These are phyloP conservation scores for Rutstroemia sp. DNA, from an alignment of 2,329 filamentous ascomycete genomes.

Conservation along the genomic window DNA sequence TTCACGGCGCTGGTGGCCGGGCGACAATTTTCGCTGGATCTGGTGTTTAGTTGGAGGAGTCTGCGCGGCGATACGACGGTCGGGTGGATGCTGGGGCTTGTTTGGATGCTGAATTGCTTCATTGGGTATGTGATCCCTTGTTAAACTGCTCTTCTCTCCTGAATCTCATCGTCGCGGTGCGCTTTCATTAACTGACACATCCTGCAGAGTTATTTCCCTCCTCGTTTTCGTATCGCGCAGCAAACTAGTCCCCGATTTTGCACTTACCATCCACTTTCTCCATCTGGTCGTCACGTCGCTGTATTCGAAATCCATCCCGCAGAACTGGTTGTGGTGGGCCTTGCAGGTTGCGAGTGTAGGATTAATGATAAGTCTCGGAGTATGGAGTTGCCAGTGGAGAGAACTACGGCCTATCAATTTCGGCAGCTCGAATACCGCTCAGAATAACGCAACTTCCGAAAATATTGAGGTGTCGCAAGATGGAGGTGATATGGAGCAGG, in stretches of 20 bases:
- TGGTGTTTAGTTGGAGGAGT: conserved; percentile 57
- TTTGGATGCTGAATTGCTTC: conserved; percentile 60
- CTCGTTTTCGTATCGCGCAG: conserved; percentile 78
- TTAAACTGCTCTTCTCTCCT: neutral
- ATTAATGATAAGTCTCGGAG: conserved; percentile 64
- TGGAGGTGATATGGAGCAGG: conserved; percentile 19
- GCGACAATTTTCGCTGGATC: conserved; percentile 46
- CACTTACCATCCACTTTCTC: conserved; percentile 77
- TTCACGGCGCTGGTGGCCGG: conserved; percentile 63
- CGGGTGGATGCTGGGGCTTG: conserved; percentile 61
- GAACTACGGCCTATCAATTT: conserved; percentile 87
- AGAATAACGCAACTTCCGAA: conserved; percentile 5
- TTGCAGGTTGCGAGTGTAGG: conserved; percentile 53
- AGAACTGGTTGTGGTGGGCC: conserved; percentile 80
- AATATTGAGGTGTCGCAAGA: conserved; percentile 18
- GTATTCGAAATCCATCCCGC: conserved; percentile 70
- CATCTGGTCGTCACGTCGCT: conserved; percentile 72
- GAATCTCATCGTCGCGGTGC: neutral
- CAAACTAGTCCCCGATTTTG: conserved; percentile 93
- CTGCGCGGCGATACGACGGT: conserved; percentile 60
- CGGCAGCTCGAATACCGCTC: conserved; percentile 45
- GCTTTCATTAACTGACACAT: neutral
- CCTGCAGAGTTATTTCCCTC: conserved; percentile 70
- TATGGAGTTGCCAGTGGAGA: conserved; percentile 87
- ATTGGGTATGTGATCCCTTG: conserved; percentile 44